Percentiles rank a stretch among this genome's conserved stretches.
phyloP scores from a whole-genome alignment of 176 grass and related monocot species.

The Otatea glauca region DNA sequence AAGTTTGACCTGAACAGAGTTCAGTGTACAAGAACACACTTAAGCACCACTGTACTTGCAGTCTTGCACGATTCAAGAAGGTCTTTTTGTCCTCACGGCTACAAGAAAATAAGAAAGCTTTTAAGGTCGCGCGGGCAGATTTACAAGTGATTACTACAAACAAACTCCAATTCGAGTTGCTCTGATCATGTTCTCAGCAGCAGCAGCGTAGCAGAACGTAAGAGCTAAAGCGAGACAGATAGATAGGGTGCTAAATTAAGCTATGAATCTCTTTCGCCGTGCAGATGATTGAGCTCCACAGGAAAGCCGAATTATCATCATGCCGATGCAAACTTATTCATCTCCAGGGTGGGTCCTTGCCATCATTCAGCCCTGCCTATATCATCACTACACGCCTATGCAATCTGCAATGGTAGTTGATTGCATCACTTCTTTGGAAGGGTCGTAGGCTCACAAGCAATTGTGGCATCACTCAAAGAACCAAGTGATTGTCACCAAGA shows the following conservation, averaged over 20 bases:
- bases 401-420: conserved; percentile 36
- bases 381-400: conserved; percentile 33
- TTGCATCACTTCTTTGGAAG: conserved; percentile 41
- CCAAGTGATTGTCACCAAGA: conserved; percentile 10
- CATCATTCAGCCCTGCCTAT: conserved; percentile 38
- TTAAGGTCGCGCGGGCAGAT: conserved; percentile 17
- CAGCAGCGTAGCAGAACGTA: background rate
- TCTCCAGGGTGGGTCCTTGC: conserved; percentile 32
- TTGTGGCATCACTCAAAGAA: conserved; percentile 27
- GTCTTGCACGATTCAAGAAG: conserved; percentile 34
- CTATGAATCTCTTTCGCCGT: conserved; percentile 1
- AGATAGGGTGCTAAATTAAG: conserved; percentile 1
- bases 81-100: background rate
- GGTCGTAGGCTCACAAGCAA: conserved; percentile 28
- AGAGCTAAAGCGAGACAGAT: background rate
- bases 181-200: conserved; percentile 27
- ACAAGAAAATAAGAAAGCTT: conserved; percentile 24
- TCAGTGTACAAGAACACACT: conserved; percentile 17
- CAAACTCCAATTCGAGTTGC: conserved; percentile 41
- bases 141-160: conserved; percentile 49
- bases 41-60: conserved; percentile 22
- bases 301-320: conserved; percentile 29
- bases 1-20: background rate
- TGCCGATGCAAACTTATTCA: conserved; percentile 31
- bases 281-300: conserved; percentile 11